A percentile compares a stretch with the other conserved stretches of the same genome.
These are phyloP conservation scores for Ciborinia camelliae DNA, from an alignment of 2,329 filamentous ascomycete species.

Conservation along the genomic window DNA sequence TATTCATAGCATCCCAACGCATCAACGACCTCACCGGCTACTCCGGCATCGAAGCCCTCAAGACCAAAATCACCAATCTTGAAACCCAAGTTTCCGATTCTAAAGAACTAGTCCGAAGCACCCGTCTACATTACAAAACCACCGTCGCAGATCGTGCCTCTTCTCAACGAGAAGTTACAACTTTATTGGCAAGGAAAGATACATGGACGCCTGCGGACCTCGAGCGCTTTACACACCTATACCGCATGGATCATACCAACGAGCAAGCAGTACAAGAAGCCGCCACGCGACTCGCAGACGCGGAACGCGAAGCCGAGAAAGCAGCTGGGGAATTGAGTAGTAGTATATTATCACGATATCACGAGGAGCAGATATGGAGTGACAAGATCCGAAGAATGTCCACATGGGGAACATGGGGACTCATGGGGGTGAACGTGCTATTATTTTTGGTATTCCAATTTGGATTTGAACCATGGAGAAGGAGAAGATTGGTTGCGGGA, in stretches of 20 bases:
- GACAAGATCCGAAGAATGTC: slow-evolving; percentile 94
- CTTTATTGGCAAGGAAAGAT: slow-evolving; percentile 88
- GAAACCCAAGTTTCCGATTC: slow-evolving; percentile 57
- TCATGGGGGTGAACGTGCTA: slow-evolving; percentile 95
- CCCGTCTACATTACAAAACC: slow-evolving; percentile 75
- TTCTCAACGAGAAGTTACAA: slow-evolving; percentile 93
- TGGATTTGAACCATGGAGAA: slow-evolving; percentile 88
- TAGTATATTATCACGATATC: slow-evolving; percentile 85
- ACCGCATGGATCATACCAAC: slow-evolving; percentile 88
- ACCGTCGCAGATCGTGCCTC: slow-evolving; percentile 79
- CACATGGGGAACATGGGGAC: slow-evolving; percentile 96
- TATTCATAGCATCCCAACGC: slow-evolving; percentile 79
- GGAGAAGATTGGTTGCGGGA: slow-evolving; percentile 73
- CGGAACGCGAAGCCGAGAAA: slow-evolving; percentile 78
- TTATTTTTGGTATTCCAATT: slow-evolving; percentile 84
- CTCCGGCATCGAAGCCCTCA: slow-evolving; percentile 82
- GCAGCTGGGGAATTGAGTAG: slow-evolving; percentile 72
- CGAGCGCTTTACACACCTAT: slow-evolving; percentile 90
- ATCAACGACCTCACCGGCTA: slow-evolving; percentile 96
- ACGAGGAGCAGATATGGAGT: slow-evolving; percentile 99
- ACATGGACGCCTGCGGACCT: slow-evolving; percentile 84
- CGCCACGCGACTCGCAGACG: slow-evolving; percentile 66
- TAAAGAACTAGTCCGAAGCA: slow-evolving; percentile 63
- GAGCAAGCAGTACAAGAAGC: slow-evolving; percentile 77
- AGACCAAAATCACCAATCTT: slow-evolving; percentile 68